These are phyloP conservation scores for Acrasis kona DNA, from an alignment of 78 protist genomes.

Conservation along the genomic window DNA sequence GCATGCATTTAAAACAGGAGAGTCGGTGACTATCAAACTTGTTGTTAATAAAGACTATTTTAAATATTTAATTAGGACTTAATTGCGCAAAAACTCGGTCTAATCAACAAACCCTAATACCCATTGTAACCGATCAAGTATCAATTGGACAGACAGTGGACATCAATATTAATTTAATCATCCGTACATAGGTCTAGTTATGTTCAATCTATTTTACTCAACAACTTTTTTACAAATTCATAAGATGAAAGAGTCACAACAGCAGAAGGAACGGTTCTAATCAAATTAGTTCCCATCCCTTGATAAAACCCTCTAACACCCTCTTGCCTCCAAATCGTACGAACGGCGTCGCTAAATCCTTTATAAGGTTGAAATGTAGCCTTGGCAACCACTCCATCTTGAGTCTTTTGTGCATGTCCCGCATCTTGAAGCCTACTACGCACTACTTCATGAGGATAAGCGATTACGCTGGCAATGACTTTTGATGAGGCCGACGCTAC, in stretches of 20 bases:
- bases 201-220: no score
- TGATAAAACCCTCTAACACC: slow-evolving; percentile 58
- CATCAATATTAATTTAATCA: no score
- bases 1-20: no score
- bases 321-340: slow-evolving; percentile 29
- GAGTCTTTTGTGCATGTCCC: slow-evolving; percentile 47
- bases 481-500: slow-evolving; percentile 49
- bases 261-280: slow-evolving; percentile 58
- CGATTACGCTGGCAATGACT: slow-evolving; percentile 45
- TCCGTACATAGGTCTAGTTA: no score
- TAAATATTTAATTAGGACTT: no score
- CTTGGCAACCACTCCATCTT: slow-evolving; percentile 9
- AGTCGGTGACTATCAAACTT: no score
- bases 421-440: slow-evolving; percentile 21
- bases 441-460: slow-evolving; percentile 76
- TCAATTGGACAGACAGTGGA: no score
- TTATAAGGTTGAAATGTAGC: background rate
- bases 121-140: no score
- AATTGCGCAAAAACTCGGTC: no score
- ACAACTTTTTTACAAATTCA: slow-evolving; percentile 31
- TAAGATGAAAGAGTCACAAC: slow-evolving; percentile 63
- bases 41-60: no score
- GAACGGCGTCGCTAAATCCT: background rate
- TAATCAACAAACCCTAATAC: no score
- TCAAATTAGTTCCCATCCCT: slow-evolving; percentile 62